A percentile compares a stretch with the other conserved stretches of the same genome.
Conservation (phyloP, 148 eudicot genomes). For the Amaranthus hypochondriacus region DNA sequence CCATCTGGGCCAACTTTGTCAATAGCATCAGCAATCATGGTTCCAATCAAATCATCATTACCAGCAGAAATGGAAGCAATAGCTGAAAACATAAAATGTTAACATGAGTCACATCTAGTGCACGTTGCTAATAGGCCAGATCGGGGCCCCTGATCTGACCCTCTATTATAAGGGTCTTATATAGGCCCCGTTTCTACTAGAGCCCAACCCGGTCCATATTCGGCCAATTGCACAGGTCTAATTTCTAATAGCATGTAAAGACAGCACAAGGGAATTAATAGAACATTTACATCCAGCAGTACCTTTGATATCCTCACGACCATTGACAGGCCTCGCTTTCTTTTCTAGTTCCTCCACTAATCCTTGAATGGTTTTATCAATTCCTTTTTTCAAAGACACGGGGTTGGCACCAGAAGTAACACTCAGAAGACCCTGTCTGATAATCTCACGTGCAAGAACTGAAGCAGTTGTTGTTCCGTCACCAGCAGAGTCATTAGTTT, state of each 20-base stretch:
- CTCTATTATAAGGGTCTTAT: too few relatives aligned
- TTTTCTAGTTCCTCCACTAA: conserved; percentile 76
- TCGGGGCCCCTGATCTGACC: too few relatives aligned
- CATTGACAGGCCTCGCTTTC: conserved; percentile 85
- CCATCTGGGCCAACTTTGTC: conserved; percentile 99
- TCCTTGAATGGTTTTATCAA: conserved; percentile 85
- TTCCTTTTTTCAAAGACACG: conserved; percentile 86
- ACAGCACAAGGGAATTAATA: not conserved
- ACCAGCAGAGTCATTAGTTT: conserved; percentile 97
- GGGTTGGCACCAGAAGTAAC: conserved; percentile 99
- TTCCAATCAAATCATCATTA: conserved; percentile 80
- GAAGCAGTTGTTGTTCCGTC: conserved; percentile 98
- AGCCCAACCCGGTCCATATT: too few relatives aligned
- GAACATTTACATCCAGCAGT: conserved; percentile 1
- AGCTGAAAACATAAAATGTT: conserved; percentile 39
- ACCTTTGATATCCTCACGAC: conserved; percentile 94
- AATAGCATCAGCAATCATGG: conserved; percentile 97
- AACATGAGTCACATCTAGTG: not conserved
- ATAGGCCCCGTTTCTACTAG: too few relatives aligned
- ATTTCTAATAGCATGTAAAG: not conserved
- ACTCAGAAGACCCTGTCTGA: conserved; percentile 70
- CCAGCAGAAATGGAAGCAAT: conserved; percentile 95
- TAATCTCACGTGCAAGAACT: conserved; percentile 90
- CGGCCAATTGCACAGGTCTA: not conserved
- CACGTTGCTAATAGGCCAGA: too few relatives aligned